These are phyloP conservation scores for Polyporus arcularius DNA, from an alignment of 768 basidiomycete genomes.

Conservation along the genomic window DNA sequence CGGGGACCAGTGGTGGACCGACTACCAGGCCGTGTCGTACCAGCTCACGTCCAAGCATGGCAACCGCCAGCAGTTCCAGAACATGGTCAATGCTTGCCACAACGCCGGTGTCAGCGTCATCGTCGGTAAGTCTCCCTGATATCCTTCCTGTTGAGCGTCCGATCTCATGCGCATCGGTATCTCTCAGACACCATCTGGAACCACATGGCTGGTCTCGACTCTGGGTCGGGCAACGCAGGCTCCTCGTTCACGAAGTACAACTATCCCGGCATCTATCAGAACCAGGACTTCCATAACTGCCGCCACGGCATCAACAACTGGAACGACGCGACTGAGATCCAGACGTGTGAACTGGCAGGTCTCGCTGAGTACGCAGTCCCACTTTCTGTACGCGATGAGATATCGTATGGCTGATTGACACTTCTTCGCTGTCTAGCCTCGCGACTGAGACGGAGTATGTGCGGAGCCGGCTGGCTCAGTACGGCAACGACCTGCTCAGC, in stretches of 20 bases:
- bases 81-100: constrained; percentile 42
- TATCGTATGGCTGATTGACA: background rate
- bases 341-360: constrained; percentile 38
- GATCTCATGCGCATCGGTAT: background rate
- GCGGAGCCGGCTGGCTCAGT: constrained; percentile 50
- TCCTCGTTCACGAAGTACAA: constrained; percentile 54
- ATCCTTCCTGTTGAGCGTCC: constrained; percentile 29
- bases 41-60: constrained; percentile 67
- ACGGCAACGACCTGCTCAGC: constrained; percentile 60
- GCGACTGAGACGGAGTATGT: constrained; percentile 66
- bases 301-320: constrained; percentile 62
- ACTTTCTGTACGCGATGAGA: background rate
- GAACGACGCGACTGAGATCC: constrained; percentile 50
- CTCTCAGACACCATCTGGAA: constrained; percentile 55
- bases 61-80: constrained; percentile 49
- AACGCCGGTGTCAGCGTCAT: constrained; percentile 41
- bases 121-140: constrained; percentile 29
- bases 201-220: constrained; percentile 59
- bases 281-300: constrained; percentile 61
- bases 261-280: constrained; percentile 32
- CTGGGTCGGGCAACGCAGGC: constrained; percentile 50
- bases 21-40: constrained; percentile 71
- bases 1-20: constrained; percentile 73
- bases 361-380: constrained; percentile 41
- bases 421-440: constrained; percentile 38